These are phyloP conservation scores for Zygosaccharomyces sapae DNA, from an alignment of 1,139 yeast species.

Conservation along the genomic window DNA sequence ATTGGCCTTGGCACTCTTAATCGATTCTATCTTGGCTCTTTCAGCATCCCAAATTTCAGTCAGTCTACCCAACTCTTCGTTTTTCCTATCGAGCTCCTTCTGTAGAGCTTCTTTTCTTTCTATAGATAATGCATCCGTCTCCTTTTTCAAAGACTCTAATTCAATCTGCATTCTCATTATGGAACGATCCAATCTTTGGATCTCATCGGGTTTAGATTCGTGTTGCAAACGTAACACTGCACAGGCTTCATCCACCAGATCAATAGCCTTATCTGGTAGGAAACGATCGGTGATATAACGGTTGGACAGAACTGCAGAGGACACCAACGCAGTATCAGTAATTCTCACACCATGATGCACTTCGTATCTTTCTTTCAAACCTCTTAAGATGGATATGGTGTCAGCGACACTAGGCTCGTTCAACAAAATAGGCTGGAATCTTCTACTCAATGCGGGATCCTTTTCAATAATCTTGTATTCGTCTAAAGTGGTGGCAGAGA, in stretches of 20 bases:
- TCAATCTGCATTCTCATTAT: slow-evolving; percentile 95
- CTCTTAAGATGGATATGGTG: slow-evolving; percentile 86
- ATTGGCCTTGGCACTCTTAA: slow-evolving; percentile 74
- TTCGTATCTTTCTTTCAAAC: slow-evolving; percentile 88
- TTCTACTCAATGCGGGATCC: slow-evolving; percentile 86
- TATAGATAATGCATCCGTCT: slow-evolving; percentile 75
- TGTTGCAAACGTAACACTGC: slow-evolving; percentile 91
- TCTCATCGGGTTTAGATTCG: slow-evolving; percentile 94
- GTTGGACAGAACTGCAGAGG: slow-evolving; percentile 87
- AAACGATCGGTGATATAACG: slow-evolving; percentile 89
- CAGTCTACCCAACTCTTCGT: slow-evolving; percentile 60
- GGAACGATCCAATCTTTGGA: slow-evolving; percentile 80
- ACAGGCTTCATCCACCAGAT: slow-evolving; percentile 94
- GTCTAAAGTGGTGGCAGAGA: slow-evolving; percentile 93
- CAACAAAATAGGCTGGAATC: slow-evolving; percentile 85
- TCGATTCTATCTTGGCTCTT: slow-evolving; percentile 64
- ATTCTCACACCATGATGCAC: slow-evolving; percentile 99
- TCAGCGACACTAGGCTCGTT: slow-evolving; percentile 92
- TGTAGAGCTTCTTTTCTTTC: slow-evolving; percentile 69
- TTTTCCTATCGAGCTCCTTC: slow-evolving; percentile 57
- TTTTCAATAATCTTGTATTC: slow-evolving; percentile 88
- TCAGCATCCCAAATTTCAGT: slow-evolving; percentile 87
- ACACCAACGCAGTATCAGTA: slow-evolving; percentile 86
- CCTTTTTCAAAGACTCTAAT: slow-evolving; percentile 86
- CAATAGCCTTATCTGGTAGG: slow-evolving; percentile 94